Evolutionary conservation across 1,139 yeast species (phyloP), one percentile per base, ranked within the genome.

Genomic region (Lodderomyces theae): DNA sequence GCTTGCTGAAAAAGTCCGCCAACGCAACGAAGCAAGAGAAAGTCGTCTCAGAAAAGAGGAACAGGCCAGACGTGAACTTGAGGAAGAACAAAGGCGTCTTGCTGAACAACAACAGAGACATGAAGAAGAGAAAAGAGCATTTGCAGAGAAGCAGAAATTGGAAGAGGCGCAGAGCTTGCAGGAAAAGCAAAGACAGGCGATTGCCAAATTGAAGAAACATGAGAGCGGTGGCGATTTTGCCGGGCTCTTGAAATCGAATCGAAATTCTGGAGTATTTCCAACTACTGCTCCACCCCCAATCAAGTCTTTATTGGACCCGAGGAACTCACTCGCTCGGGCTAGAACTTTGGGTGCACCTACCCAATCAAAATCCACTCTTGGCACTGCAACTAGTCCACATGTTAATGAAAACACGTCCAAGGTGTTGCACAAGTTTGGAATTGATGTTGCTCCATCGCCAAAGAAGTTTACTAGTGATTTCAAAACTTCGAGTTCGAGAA

Each of bases 361-460:
- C 4, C 65, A 65, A 9, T 51, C 63, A 2, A 36, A 13, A 19
- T 16, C 28, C 10, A 37, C 25, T 12, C 4, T 17, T 2, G 15
- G 18, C 19, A 19, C 36, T 9, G 50, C 56, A 41, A 34, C 35
- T 11, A 42, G 38, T 22, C 39, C 37, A n/a, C 30, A 17, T 17
- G 36, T 38, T 4, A 44, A 43, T 35, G 49, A 46, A 25, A 45
- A 46, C 44, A 64, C 72, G 35, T 57, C 62, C 2, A 63, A 63
- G 37, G 74, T 74, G 1, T 61, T 75, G 42, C 68, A 66, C 40
- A 68, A 62, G 44, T 55, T 74, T 37, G 80, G 80, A 3, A 70
- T 74, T 34, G 69, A 66, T 18, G 51, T 72, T 39, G 49, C 56
- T 31, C 53, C 63, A 3, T 48, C 65, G 4, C 61, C 66, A n/a